Evolutionary conservation across 345 rosid genomes (phyloP).

Genomic region (Salix exigua): DNA sequence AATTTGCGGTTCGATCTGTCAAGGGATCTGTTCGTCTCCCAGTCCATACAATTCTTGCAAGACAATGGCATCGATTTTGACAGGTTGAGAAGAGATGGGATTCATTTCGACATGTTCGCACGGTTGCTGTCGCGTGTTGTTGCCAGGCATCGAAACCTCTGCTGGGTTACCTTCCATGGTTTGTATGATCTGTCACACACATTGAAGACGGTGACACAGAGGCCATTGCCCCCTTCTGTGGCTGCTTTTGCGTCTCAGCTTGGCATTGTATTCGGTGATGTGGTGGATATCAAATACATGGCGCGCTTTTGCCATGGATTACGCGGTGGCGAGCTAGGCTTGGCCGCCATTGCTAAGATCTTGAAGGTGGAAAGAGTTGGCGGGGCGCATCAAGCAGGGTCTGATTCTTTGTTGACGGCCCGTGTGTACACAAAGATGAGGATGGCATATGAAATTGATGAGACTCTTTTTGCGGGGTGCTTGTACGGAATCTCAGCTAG

Average conservation of each 20-base stretch:
- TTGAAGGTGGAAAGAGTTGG: background rate
- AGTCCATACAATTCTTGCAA: background rate
- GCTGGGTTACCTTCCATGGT: background rate
- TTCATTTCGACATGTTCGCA: background rate
- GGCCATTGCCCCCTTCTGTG: background rate
- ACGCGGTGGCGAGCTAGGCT: background rate
- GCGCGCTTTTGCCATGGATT: background rate
- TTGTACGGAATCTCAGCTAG: background rate
- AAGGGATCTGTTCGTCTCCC: background rate
- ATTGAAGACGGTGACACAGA: background rate
- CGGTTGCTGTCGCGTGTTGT: background rate
- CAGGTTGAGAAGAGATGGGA: background rate
- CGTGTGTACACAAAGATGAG: background rate
- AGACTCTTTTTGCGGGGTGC: background rate
- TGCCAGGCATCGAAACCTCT: background rate
- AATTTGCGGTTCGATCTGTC: background rate
- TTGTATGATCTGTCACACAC: background rate
- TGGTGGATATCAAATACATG: background rate
- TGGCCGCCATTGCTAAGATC: background rate
- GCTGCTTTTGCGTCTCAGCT: background rate
- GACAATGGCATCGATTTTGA: background rate
- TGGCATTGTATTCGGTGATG: background rate
- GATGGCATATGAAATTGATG: background rate
- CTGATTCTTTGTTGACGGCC: background rate
- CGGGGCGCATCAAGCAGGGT: background rate